Conservation (phyloP, 805 yeast genomes). For the Ogataea glucozyma region DNA sequence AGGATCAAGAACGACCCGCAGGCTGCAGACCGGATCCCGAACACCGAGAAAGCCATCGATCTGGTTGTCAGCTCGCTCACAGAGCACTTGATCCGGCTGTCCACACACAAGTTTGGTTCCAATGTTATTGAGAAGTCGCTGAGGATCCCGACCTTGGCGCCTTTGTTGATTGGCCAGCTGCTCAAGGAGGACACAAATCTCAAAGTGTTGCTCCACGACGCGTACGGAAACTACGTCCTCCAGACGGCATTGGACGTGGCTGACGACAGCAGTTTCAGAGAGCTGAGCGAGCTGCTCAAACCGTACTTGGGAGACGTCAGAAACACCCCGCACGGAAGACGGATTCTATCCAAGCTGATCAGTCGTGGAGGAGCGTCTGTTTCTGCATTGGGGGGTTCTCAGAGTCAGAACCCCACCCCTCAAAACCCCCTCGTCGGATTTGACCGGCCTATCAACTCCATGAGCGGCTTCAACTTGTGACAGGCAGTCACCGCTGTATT, state of each 20-base stretch:
- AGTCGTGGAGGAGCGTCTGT: conserved; percentile 34
- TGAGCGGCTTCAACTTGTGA: conserved; percentile 14
- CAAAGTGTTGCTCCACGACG: conserved; percentile 51
- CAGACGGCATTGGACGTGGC: conserved; percentile 63
- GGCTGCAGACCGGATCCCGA: conserved; percentile 27
- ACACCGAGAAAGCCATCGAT: conserved; percentile 33
- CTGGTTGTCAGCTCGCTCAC: conserved; percentile 34
- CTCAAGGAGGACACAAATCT: conserved; percentile 38
- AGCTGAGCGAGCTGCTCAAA: conserved; percentile 57
- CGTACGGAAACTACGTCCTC: conserved; percentile 59
- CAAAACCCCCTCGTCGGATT: neutral
- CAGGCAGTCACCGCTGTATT: conserved; percentile 15
- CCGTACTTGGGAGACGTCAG: conserved; percentile 79
- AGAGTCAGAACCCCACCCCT: neutral
- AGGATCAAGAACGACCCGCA: conserved; percentile 31
- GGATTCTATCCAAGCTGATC: conserved; percentile 69
- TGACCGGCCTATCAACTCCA: conserved; percentile 13
- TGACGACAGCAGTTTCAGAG: conserved; percentile 49
- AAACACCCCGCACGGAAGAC: conserved; percentile 94
- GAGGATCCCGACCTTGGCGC: conserved; percentile 48
- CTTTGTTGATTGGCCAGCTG: conserved; percentile 45
- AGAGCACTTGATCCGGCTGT: conserved; percentile 38
- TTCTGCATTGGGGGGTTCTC: conserved; percentile 8
- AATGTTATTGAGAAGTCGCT: conserved; percentile 60
- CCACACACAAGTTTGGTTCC: conserved; percentile 63